These are phyloP conservation scores for Lentinula raphanica DNA, from an alignment of 768 basidiomycete species.

Conservation along the genomic window DNA sequence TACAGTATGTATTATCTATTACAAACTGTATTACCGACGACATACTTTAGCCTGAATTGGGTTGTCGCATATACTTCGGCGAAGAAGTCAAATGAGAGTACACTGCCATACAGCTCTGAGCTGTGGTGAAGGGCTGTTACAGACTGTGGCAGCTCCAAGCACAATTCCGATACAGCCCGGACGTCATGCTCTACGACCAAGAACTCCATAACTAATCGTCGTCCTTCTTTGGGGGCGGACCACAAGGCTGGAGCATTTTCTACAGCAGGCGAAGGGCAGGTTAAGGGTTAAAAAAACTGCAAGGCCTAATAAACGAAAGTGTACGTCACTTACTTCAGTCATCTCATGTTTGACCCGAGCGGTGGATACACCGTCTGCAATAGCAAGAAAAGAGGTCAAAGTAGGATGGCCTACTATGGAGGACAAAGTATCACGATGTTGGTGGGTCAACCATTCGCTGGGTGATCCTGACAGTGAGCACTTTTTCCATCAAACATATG, in stretches of 20 bases:
- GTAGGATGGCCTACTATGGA: conserved; percentile 91
- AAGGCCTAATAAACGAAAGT: not conserved
- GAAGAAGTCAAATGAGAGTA: no score
- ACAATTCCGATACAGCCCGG: no score
- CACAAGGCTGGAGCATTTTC: conserved; percentile 94
- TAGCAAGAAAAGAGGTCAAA: conserved; percentile 78
- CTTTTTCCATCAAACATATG: not conserved
- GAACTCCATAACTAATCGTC: conserved; percentile 49
- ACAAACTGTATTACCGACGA: not conserved
- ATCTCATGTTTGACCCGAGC: conserved; percentile 90
- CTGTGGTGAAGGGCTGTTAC: no score
- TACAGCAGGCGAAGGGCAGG: conserved; percentile 35
- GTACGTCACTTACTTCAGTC: conserved; percentile 73
- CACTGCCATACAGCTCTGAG: no score
- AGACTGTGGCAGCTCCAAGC: no score
- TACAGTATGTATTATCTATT: not conserved
- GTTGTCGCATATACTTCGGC: not conserved
- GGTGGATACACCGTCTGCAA: conserved; percentile 92
- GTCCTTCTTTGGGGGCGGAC: conserved; percentile 85
- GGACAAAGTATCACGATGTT: conserved; percentile 92
- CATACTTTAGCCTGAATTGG: not conserved
- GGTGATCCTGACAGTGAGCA: not conserved
- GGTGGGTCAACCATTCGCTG: conserved; percentile 97
- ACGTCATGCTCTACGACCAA: conserved; percentile 1
- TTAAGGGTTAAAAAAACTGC: conserved; percentile 33